phyloP scores from a whole-genome alignment of 2,329 filamentous ascomycete species.

The Beauveria sp. region DNA sequence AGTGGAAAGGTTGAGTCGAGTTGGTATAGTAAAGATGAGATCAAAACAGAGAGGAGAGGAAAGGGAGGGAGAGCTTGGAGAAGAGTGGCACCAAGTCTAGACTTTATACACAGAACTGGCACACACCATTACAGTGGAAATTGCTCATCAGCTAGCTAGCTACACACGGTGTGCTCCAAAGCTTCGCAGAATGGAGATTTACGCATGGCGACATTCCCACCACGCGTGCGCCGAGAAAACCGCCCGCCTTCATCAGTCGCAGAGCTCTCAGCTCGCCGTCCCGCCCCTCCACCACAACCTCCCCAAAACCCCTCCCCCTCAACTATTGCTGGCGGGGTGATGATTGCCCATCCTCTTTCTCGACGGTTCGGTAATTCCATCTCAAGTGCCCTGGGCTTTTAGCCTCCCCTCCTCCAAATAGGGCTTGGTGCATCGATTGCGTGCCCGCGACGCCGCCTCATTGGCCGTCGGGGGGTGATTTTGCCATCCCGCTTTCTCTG shows the following conservation, averaged over 20 bases:
- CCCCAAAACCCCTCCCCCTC: slow-evolving; percentile 4
- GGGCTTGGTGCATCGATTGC: slow-evolving; percentile 20
- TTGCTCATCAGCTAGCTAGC: background rate
- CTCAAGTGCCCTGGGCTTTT: background rate
- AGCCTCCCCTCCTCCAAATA: background rate
- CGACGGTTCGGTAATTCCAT: background rate
- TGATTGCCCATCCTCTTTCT: background rate
- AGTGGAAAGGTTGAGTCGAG: background rate
- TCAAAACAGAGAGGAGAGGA: background rate
- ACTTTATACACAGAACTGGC: background rate
- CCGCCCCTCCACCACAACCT: slow-evolving; percentile 2
- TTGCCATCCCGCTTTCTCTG: slow-evolving; percentile 21
- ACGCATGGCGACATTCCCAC: slow-evolving; percentile 5
- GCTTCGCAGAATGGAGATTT: background rate
- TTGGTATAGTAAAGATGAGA: background rate
- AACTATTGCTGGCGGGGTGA: background rate
- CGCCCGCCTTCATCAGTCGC: no score
- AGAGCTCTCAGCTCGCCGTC: background rate
- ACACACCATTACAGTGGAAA: slow-evolving; percentile 2
- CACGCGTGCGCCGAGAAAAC: background rate
- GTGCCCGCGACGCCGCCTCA: slow-evolving; percentile 19
- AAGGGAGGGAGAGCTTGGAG: background rate
- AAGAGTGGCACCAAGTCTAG: background rate
- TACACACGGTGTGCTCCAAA: background rate
- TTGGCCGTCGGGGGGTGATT: slow-evolving; percentile 19